A percentile compares a stretch with the other conserved stretches of the same genome.
Conservation (phyloP, 2,329 filamentous ascomycete species). For the Pleoardoris graminearum region DNA sequence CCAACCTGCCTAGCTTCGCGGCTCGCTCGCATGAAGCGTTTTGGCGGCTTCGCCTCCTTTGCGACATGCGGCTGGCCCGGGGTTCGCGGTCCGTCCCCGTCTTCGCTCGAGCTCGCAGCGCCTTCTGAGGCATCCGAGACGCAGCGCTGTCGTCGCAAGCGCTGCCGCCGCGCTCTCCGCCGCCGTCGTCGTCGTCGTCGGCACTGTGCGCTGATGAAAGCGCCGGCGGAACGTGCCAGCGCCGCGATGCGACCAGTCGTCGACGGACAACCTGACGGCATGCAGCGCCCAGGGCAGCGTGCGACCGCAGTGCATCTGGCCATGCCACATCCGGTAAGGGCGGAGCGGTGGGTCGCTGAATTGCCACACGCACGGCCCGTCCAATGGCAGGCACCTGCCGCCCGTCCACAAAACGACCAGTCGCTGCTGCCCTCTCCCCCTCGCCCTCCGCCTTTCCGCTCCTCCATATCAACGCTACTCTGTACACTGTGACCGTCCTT, state of each 20-base stretch:
- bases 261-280: constrained; percentile 1
- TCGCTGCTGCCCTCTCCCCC: neutral
- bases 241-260: neutral
- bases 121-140: neutral
- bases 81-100: neutral
- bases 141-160: neutral
- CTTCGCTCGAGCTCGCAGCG: neutral
- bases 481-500: neutral
- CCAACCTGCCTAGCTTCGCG: constrained; percentile 5
- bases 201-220: constrained; percentile 7
- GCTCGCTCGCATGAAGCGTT: constrained; percentile 9
- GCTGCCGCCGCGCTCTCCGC: neutral
- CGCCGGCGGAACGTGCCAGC: constrained; percentile 1
- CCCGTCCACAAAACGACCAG: constrained; percentile 9
- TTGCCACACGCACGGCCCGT: neutral
- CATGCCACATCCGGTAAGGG: neutral
- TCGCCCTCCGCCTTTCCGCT: constrained; percentile 3
- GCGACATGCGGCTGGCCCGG: constrained; percentile 5
- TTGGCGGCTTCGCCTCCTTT: constrained; percentile 19
- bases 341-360: neutral
- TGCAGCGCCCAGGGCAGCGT: neutral
- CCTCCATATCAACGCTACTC: neutral
- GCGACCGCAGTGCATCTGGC: neutral
- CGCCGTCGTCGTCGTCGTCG: neutral
- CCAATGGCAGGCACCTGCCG: constrained; percentile 2